Percentiles rank a stretch among this genome's conserved stretches.
These are phyloP conservation scores for Heterobasidion parviporum DNA, from an alignment of 1,284 basidiomycete species.

Conservation along the genomic window DNA sequence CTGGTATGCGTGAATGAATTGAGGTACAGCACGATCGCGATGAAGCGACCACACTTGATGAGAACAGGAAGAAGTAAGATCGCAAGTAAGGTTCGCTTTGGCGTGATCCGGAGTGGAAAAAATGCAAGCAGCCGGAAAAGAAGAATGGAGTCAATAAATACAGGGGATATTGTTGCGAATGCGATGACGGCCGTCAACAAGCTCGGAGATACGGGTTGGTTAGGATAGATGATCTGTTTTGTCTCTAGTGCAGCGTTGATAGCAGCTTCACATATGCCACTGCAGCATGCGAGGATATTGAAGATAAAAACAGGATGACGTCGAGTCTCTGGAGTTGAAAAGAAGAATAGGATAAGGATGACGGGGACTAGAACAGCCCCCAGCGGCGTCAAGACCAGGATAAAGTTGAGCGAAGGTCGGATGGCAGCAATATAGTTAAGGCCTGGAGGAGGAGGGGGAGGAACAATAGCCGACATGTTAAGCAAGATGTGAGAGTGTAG, in stretches of 20 bases:
- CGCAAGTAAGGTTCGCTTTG: conserved; percentile 10
- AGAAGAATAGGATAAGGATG: conserved; percentile 14
- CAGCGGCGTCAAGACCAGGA: conserved; percentile 21
- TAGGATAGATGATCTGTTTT: not conserved
- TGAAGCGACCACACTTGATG: conserved; percentile 19
- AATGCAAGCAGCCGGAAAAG: conserved; percentile 23
- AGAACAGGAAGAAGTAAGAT: conserved; percentile 18
- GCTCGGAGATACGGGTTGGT: not conserved
- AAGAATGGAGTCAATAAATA: conserved; percentile 25
- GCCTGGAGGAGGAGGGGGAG: not conserved
- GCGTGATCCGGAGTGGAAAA: conserved; percentile 18
- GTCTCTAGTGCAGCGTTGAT: not conserved
- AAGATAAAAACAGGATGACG: conserved; percentile 22
- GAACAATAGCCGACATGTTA: too few relatives aligned
- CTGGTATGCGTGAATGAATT: conserved; percentile 6
- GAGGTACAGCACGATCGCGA: conserved; percentile 13
- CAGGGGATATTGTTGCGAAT: conserved; percentile 12
- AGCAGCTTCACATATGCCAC: not conserved
- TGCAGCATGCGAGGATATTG: conserved; percentile 17
- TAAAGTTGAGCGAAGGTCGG: conserved; percentile 15
- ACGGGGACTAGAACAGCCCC: conserved; percentile 22
- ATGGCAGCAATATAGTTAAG: not conserved
- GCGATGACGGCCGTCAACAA: not conserved
- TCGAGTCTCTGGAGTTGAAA: conserved; percentile 17
- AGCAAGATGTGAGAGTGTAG: not conserved